phyloP scores from a whole-genome alignment of 2,329 filamentous ascomycete genomes.

The Mycogone perniciosa region DNA sequence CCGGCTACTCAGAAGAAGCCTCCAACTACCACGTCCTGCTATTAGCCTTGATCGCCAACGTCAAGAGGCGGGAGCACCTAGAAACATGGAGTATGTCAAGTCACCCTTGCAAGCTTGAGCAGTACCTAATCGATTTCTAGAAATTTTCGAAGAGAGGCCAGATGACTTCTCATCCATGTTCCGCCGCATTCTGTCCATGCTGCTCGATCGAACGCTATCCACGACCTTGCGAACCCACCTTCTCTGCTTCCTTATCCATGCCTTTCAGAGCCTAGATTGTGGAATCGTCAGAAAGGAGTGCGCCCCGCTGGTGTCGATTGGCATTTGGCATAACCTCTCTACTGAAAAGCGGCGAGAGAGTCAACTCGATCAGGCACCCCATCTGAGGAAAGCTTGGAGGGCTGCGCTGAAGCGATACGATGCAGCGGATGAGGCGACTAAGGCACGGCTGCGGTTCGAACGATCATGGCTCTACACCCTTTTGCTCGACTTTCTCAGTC shows the following conservation, averaged over 20 bases:
- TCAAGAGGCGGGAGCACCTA: conserved; percentile 81
- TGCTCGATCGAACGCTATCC: conserved; percentile 62
- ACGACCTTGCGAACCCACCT: conserved; percentile 68
- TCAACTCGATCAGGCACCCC: conserved; percentile 64
- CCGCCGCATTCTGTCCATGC: conserved; percentile 82
- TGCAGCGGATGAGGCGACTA: conserved; percentile 69
- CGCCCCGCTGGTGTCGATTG: conserved; percentile 87
- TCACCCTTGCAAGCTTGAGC: conserved; percentile 2
- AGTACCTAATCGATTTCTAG: conserved; percentile 34
- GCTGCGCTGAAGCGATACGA: conserved; percentile 82
- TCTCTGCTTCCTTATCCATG: conserved; percentile 82
- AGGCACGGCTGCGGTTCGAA: conserved; percentile 81
- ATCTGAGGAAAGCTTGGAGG: conserved; percentile 84
- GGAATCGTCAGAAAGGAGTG: conserved; percentile 90
- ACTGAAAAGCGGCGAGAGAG: conserved; percentile 67
- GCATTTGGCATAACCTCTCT: conserved; percentile 90
- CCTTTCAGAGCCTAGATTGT: conserved; percentile 91
- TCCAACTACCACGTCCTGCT: conserved; percentile 90
- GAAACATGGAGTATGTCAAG: conserved; percentile 69
- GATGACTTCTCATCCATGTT: conserved; percentile 85
- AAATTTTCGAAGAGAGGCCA: conserved; percentile 68
- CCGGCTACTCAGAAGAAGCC: conserved; percentile 78
- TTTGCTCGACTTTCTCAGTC: conserved; percentile 71
- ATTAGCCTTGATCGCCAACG: conserved; percentile 76
- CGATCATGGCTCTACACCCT: conserved; percentile 88